Base-by-base conservation (phyloP, 208 protist genomes). In the Phytomonas sp. region DNA sequence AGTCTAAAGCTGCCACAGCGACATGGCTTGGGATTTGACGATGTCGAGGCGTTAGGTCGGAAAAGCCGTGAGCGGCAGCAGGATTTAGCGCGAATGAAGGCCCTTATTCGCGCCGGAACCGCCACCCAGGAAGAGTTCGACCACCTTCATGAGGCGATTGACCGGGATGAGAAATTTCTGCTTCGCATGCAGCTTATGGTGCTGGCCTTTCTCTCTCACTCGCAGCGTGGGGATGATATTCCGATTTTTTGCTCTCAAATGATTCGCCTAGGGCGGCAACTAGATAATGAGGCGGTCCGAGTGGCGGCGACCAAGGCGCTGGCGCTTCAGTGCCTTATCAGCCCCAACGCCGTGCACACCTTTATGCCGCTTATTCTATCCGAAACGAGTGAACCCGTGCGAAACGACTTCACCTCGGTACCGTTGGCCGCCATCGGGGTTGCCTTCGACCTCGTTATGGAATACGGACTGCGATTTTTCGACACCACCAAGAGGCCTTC, bases 111-210 rank as follows among this genome's bases (percentile, higher is more conserved):
- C 60, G 31, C 78, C 11, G 81, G 84, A 13, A 36, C 60, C 6
- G 29, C 9, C 32, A 36, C 60, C 8, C 77, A 91, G 70, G 77
- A 82, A 40, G 73, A 80, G 60, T 85, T 85, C 67, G 77, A 83
- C n/a, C 74, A 84, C 64, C 80, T 96, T 33, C 81, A 85, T 68
- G 85, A 84, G 60, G 85, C 93, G 79, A 92, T 94, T 77, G 87
- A 92, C 69, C 76, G 83, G 15, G 91, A 96, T 63, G 87, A 94
- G 68, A 94, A 94, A 70, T 96, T 94, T 61, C 77, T 96, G 43
- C 79, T 93, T 37, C 87, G 91, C 67, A 96, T 96, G 83, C 91
- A 96, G 80, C 85, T 87, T 67, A 92, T 96, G 67, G 87, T 94
- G 0, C 77, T 91, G 17, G 80, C 83, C 23, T 94, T 89, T 72